A percentile compares a stretch with the other conserved stretches of the same genome.
Conservation (phyloP, 768 basidiomycete species). For the Boletus rufocinnamomeus region DNA sequence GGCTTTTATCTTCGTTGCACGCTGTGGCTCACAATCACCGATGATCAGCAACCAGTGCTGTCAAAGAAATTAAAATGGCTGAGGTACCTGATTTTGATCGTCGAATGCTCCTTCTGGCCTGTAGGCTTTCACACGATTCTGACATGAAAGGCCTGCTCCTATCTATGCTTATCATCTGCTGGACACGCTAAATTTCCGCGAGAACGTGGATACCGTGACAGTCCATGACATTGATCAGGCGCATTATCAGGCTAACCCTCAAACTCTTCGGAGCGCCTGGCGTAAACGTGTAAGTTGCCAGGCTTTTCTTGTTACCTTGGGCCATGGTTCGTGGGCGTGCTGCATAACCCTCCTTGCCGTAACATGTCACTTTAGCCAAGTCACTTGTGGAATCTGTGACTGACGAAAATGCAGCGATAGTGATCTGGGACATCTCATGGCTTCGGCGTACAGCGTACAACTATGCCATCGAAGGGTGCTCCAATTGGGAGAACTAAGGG, state of each 20-base stretch:
- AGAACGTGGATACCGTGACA: conserved; percentile 63
- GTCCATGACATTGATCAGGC: conserved; percentile 76
- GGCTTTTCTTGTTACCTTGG: conserved; percentile 21
- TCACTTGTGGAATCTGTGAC: conserved; percentile 49
- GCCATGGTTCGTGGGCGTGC: conserved; percentile 49
- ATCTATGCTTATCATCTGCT: conserved; percentile 72
- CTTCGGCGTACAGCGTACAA: conserved; percentile 89
- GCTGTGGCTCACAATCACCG: conserved; percentile 17
- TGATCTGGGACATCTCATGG: conserved; percentile 83
- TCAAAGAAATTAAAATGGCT: conserved; percentile 70
- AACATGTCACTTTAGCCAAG: conserved; percentile 47
- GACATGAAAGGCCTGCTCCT: conserved; percentile 75
- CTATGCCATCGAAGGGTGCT: conserved; percentile 77
- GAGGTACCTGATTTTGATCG: conserved; percentile 79
- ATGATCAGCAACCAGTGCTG: conserved; percentile 60
- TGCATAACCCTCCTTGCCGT: conserved; percentile 4
- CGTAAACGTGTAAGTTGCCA: conserved; percentile 53
- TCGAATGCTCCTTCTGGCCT: conserved; percentile 82
- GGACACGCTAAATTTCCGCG: conserved; percentile 60
- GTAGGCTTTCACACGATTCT: conserved; percentile 78
- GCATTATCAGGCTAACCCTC: conserved; percentile 75
- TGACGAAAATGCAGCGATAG: conserved; percentile 37
- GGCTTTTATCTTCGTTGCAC: conserved; percentile 11
- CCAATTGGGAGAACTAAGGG: conserved; percentile 71
- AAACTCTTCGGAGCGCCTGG: conserved; percentile 68